These are phyloP conservation scores for Claviceps fusiformis DNA, from an alignment of 2,329 filamentous ascomycete genomes.

Conservation along the genomic window DNA sequence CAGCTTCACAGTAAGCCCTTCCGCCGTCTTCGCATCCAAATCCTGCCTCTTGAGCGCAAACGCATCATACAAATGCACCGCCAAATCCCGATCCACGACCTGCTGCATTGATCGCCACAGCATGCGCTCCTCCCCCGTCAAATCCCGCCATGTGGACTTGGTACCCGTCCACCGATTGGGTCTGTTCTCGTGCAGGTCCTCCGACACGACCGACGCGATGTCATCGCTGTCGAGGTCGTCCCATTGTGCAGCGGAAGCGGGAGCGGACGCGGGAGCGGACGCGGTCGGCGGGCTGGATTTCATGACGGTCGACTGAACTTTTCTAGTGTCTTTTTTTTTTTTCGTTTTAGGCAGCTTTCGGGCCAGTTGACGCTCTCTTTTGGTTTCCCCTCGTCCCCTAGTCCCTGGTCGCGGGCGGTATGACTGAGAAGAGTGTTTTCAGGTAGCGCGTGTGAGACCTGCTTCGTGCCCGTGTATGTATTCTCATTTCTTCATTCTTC, in stretches of 20 bases:
- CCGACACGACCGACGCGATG: slow-evolving; percentile 31
- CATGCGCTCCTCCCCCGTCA: slow-evolving; percentile 49
- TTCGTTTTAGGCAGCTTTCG: background rate
- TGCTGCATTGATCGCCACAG: slow-evolving; percentile 51
- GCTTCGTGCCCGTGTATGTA: too few species aligned
- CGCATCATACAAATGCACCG: slow-evolving; percentile 66
- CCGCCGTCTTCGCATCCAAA: slow-evolving; percentile 13
- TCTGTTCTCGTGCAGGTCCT: slow-evolving; percentile 34
- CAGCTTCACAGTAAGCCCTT: slow-evolving; percentile 16
- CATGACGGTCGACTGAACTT: background rate
- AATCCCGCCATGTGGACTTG: slow-evolving; percentile 49
- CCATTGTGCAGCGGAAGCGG: slow-evolving; percentile 14
- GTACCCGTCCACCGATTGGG: slow-evolving; percentile 63
- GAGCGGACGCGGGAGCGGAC: background rate
- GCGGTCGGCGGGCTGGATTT: background rate
- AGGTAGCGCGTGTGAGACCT: background rate
- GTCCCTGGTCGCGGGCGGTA: too few species aligned
- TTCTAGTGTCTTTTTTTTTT: background rate
- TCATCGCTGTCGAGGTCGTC: slow-evolving; percentile 32
- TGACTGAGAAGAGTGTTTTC: background rate
- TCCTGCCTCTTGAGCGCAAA: slow-evolving; percentile 46
- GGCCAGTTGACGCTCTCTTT: background rate
- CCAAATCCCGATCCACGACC: slow-evolving; percentile 51
- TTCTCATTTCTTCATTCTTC: background rate
- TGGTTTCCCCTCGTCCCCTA: too few species aligned